phyloP scores from a whole-genome alignment of 2,329 filamentous ascomycete species.

The Dothideomycetidae sp. region DNA sequence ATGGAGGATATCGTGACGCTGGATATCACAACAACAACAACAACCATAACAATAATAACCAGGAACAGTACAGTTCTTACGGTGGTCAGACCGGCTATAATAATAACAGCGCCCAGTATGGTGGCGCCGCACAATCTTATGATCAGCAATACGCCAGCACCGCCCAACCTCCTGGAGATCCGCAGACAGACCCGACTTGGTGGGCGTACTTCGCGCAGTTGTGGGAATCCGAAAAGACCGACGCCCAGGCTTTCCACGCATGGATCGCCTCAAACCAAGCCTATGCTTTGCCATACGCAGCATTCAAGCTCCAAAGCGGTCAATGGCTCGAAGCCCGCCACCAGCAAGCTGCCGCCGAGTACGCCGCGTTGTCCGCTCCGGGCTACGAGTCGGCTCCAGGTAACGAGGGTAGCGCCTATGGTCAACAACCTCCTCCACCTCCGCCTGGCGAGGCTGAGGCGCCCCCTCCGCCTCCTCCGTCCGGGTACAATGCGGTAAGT shows the following conservation, averaged over 20 bases:
- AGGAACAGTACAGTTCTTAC: conserved; percentile 7
- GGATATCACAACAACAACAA: conserved; percentile 27
- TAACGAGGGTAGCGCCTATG: conserved; percentile 17
- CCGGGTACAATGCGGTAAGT: conserved; percentile 52
- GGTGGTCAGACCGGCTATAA: conserved; percentile 20
- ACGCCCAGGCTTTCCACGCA: no score
- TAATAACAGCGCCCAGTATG: conserved; percentile 11
- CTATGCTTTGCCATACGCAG: no score
- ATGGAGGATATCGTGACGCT: conserved; percentile 23
- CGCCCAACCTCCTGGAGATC: no score
- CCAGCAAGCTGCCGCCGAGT: no score
- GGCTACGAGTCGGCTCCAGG: not conserved
- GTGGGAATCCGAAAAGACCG: no score
- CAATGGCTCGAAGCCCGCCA: no score
- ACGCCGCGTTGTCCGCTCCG: no score
- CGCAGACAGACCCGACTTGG: no score
- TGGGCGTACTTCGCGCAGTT: no score
- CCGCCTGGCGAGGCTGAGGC: conserved; percentile 11
- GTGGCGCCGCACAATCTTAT: no score
- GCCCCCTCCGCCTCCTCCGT: conserved; percentile 44
- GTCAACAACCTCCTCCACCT: conserved; percentile 28
- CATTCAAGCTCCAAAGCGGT: no score
- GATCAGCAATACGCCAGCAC: conserved; percentile 11
- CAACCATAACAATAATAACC: conserved; percentile 17
- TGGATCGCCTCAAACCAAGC: no score